Evolutionary conservation across 805 yeast genomes (phyloP), one percentile per base, ranked within the genome.

Genomic region (Yarrowia keelungensis): DNA sequence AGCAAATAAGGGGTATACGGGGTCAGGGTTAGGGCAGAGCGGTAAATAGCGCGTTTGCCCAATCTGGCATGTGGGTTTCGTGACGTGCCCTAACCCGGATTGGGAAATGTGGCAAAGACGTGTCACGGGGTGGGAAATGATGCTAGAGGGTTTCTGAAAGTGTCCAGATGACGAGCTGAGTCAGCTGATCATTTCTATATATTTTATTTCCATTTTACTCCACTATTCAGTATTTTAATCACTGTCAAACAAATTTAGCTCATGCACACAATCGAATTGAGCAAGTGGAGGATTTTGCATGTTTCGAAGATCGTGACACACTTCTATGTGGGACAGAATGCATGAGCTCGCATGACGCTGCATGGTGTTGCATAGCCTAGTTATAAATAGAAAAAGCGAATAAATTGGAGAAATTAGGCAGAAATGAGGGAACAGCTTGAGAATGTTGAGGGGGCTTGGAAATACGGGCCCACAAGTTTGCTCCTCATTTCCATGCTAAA

Each of bases 291-390:
- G 53, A 50, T 9, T 35, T 36, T 14, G 26, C 59, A 16, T 38
- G 59, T 16, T 50, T 32, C 11, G 35, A 22, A 53, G 59, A 53
- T 53, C 59, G 59, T 53, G 59, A 53, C 59, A 38, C 45, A 19
- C 12, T 53, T 53, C 32, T 12, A 53, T 53, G 59, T 16, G 59
- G 45, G 45, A 38, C 36, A 12, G 42, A 9, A 11, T 51, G 42
- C 56, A 51, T 51, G 32, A 5, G 32, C 7, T 3, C 8, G 43
- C 41, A 39, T 39, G 19, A 42, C 9, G 19, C 7, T 42, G 32
- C 26, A 12, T 19, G 50, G 3, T 3, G 45, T 12, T 26, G 16
- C 59, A 53, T 26, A 53, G 59, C 59, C 59, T 38, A 4, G 35
- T 12, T 14, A 26, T 14, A 3, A 5, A 10, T 16, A 7, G 35